Base-by-base conservation (phyloP, 768 basidiomycete species). In the Saitozyma sp. region DNA sequence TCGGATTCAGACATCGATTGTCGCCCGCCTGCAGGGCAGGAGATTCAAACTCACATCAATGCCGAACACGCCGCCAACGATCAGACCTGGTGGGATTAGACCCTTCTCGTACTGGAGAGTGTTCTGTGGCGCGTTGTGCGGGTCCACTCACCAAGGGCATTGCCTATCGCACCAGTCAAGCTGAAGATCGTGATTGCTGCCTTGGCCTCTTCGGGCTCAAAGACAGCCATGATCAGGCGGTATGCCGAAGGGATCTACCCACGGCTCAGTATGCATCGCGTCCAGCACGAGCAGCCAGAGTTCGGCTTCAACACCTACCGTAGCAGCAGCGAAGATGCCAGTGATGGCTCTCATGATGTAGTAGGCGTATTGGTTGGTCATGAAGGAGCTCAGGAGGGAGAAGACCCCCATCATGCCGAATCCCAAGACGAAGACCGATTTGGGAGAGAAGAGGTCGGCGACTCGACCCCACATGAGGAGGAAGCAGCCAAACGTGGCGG, bases 401-500 rank as follows among this genome's bases (percentile, higher is more conserved):
- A 62, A 29, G 13, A 73, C 17, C 10, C 67, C 77, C 0, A 74
- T 43, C 2, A 20, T 14, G 17, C 64, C 10, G 64, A 78, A 76
- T n/a, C 74, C 76, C 29, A 60, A 63, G n/a, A 64, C 54, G 66
- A 78, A 78, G 40, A 70, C 66, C 5, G 61, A 54, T 51, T 65
- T 64, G 54, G 76, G 61, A 11, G 74, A 71, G 58, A 68, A 77
- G n/a, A 75, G 65, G 50, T 77, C 75, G 16, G 73, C 61, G 5
- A 77, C 64, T 42, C 75, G 59, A 0, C 75, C 75, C 62, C 63
- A 73, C 61, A 75, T 67, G 4, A 77, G 69, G 11, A 77, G 61
- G 54, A 73, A 69, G 3, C 69, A 52, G 9, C 67, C 66, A 49
- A 77, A 77, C 0, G 75, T 68, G 1, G 68, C 69, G n/a, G 62